Evolutionary conservation across 805 yeast genomes (phyloP).

Genomic region (Debaryomyces castellii): DNA sequence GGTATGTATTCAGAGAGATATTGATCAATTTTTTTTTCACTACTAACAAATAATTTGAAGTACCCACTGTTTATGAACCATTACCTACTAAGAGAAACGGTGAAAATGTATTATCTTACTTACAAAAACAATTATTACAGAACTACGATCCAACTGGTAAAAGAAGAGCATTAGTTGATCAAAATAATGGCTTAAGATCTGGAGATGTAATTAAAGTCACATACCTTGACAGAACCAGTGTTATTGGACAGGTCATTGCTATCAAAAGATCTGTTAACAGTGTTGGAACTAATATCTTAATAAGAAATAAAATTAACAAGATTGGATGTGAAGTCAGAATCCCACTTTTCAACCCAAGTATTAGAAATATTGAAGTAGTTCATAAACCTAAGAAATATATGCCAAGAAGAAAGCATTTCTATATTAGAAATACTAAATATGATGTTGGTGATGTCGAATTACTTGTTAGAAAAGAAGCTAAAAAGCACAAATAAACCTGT

Average conservation of each 20-base stretch:
- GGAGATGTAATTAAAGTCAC: slow-evolving; percentile 82
- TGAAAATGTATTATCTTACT: slow-evolving; percentile 39
- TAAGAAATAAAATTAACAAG: slow-evolving; percentile 80
- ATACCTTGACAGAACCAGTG: slow-evolving; percentile 64
- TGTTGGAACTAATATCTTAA: slow-evolving; percentile 69
- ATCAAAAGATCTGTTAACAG: slow-evolving; percentile 62
- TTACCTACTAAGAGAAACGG: slow-evolving; percentile 51
- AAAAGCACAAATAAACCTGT: slow-evolving; percentile 5
- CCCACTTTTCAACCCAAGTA: slow-evolving; percentile 76
- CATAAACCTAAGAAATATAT: slow-evolving; percentile 72
- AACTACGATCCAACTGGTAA: slow-evolving; percentile 70
- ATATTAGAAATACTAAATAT: slow-evolving; percentile 74
- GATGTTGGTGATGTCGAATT: slow-evolving; percentile 73
- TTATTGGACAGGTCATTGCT: slow-evolving; percentile 78
- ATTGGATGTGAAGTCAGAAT: slow-evolving; percentile 85
- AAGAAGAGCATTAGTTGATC: slow-evolving; percentile 31
- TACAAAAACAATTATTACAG: slow-evolving; percentile 51
- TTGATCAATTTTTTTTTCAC: background rate
- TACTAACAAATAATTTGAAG: slow-evolving; percentile 2
- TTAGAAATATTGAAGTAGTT: slow-evolving; percentile 74
- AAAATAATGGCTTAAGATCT: slow-evolving; percentile 50
- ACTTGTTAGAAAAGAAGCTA: slow-evolving; percentile 17
- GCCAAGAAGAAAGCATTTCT: slow-evolving; percentile 82
- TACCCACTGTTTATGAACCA: slow-evolving; percentile 49
- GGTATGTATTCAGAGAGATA: slow-evolving; percentile 1